A percentile compares a stretch with the other conserved stretches of the same genome.
These are phyloP conservation scores for Gossypium bickii DNA, from an alignment of 345 rosid species.

Conservation along the genomic window DNA sequence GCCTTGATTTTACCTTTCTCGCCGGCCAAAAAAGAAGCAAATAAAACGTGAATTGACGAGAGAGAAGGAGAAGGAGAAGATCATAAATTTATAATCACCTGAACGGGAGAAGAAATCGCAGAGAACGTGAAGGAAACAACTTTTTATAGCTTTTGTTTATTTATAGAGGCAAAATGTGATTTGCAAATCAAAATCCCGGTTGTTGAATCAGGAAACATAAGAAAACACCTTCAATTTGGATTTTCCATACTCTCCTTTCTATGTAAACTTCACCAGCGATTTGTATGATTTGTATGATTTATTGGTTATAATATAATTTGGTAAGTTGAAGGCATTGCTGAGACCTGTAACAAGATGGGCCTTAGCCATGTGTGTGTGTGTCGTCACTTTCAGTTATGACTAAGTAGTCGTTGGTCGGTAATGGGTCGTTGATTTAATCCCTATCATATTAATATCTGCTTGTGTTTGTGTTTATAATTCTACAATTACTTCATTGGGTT, in stretches of 20 bases:
- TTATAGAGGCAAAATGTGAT: constrained; percentile 32
- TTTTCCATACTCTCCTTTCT: too few species aligned
- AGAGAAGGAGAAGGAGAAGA: not conserved
- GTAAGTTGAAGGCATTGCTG: too few species aligned
- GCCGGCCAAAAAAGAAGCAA: not conserved
- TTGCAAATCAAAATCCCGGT: constrained; percentile 25
- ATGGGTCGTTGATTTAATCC: not conserved
- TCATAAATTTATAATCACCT: not conserved
- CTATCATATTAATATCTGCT: too few species aligned
- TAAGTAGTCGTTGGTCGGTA: constrained; percentile 16
- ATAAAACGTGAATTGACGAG: not conserved
- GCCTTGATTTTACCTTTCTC: constrained; percentile 2
- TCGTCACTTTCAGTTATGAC: constrained; percentile 34
- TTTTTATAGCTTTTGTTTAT: constrained; percentile 11
- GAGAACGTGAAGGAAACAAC: constrained; percentile 23
- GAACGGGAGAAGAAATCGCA: constrained; percentile 20
- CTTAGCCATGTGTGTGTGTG: not conserved
- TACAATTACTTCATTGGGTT: too few species aligned
- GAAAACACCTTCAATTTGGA: not conserved
- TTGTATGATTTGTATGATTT: not conserved
- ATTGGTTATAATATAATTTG: not conserved
- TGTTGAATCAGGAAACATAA: constrained; percentile 29
- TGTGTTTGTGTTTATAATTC: too few species aligned
- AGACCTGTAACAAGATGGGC: too few species aligned
- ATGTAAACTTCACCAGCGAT: not conserved